These are phyloP conservation scores for Pterocarpus macrocarpus DNA, from an alignment of 306 rosid species.

Conservation along the genomic window DNA sequence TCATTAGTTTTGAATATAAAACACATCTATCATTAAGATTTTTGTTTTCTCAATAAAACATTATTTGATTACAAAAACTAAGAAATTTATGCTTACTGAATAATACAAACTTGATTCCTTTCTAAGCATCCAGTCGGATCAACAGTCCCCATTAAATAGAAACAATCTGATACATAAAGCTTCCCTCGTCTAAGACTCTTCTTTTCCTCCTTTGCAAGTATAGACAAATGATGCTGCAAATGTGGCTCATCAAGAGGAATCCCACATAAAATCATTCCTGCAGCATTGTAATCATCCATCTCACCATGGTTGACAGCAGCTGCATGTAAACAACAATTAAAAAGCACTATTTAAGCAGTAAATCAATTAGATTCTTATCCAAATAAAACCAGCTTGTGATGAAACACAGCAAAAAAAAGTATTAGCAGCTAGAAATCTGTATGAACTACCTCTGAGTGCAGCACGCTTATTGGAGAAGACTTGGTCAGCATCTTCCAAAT, in stretches of 20 bases:
- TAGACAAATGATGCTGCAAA: conserved; percentile 60
- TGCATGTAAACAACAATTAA: conserved; percentile 47
- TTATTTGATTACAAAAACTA: not conserved
- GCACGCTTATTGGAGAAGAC: conserved; percentile 63
- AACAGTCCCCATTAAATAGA: conserved; percentile 83
- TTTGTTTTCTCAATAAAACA: not conserved
- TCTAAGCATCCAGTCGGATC: conserved; percentile 74
- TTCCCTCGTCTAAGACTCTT: conserved; percentile 63
- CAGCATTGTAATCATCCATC: conserved; percentile 61
- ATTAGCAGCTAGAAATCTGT: conserved; percentile 3
- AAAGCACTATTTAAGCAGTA: conserved; percentile 13
- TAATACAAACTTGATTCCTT: conserved; percentile 71
- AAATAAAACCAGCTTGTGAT: conserved; percentile 10
- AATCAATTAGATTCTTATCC: conserved; percentile 11
- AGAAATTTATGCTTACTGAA: conserved; percentile 65
- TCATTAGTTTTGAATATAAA: conserved; percentile 21
- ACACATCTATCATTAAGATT: not conserved
- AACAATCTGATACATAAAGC: conserved; percentile 60
- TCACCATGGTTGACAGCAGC: conserved; percentile 61
- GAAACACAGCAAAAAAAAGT: not conserved
- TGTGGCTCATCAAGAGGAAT: conserved; percentile 81
- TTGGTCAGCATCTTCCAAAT: conserved; percentile 54
- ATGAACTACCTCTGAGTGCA: conserved; percentile 69
- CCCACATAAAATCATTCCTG: conserved; percentile 75
- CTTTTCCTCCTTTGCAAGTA: conserved; percentile 55